Evolutionary conservation across 129 eudicot genomes (phyloP), one percentile per base, ranked within the genome.

Genomic region (Apium graveolens): DNA sequence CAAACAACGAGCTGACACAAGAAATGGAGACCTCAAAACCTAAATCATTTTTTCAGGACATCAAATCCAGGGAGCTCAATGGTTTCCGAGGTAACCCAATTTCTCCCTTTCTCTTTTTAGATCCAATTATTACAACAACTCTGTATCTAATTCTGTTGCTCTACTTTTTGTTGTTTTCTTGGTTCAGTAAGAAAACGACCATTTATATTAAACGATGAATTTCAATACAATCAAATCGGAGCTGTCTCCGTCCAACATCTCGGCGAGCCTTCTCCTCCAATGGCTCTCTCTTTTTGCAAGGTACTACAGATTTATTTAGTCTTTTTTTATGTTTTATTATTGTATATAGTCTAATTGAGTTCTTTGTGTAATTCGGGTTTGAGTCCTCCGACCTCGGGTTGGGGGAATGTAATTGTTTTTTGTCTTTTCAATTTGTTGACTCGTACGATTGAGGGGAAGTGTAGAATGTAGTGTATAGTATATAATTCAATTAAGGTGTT

Each of bases 251-350:
- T 86, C 31, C 88, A 86, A 42, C 85, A 86, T 44, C 65, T 83
- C 10, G 91, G 88, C 31, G 71, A 38, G 5, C 43, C 77, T 11
- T 74, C 90, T 7, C 98, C 98, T 74, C 98, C 98, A 4, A 84
- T 94, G 93, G 93, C 98, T n/a, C 76, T 94, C 39, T 91, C 98
- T 7, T 94, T 89, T 75, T 85, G 97, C 85, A 91, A 94, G 98
- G 98, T 94, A 27, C 86, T 43, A 43, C 11, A 43, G 45, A 43
- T 43, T 11, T 43, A 10, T 43, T 9, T 8, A 41, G 45, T 43
- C 45, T 8, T 11, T 3, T 43, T 43, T 43, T 0, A 9, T 10
- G 45, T 43, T 10, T 43, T 3, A 0, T 43, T 43, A 0, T 43
- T 7, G 2, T 9, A 43, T 9, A 0, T 43, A 10, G 11, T 43